Evolutionary conservation across 805 yeast genomes (phyloP), one percentile per base, ranked within the genome.

Genomic region (Wickerhamiella spandovensis): DNA sequence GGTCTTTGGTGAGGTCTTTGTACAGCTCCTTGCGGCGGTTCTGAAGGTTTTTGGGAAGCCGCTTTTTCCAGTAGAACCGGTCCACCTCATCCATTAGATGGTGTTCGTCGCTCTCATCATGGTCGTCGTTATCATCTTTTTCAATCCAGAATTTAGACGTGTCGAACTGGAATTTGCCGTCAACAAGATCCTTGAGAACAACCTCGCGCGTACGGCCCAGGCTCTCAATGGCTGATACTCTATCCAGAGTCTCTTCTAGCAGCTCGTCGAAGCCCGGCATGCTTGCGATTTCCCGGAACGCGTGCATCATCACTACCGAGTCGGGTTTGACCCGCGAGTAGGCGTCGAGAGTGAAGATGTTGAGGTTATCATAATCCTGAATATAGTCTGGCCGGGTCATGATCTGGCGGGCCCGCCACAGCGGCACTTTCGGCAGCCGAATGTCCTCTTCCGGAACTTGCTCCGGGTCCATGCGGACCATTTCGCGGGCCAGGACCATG

Each of bases 241-340:
- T 68, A 48, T 79, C 77, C 9, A 77, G 65, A 0, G 90, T 81
- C 47, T 81, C 84, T 17, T 75, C 73, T 25, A 85, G 65, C 21
- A 84, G 66, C 51, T 79, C 74, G 44, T 82, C 80, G 56, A 85
- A 85, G 8, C 82, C 84, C 0, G 85, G 83, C 64, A 77, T 79
- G 2, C 76, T 67, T 1, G 81, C 81, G 48, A 85, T 82, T 61
- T 85, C 94, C 52, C 83, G 77, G 62, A 85, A 85, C 5, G 90
- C 94, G 56, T 89, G 74, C 94, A 85, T 83, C 94, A 85, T 84
- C 1, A 90, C 89, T 2, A 83, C 82, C 8, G 86, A 79, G 62
- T 85, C 95, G 0, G 95, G 90, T 35, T 83, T 69, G 2, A 85
- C 95, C 24, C 65, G 58, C 0, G 86, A 78, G 51, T 76, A 74